Conservation (phyloP, 2,329 filamentous ascomycete species). For the Chlorencoelia australis region DNA sequence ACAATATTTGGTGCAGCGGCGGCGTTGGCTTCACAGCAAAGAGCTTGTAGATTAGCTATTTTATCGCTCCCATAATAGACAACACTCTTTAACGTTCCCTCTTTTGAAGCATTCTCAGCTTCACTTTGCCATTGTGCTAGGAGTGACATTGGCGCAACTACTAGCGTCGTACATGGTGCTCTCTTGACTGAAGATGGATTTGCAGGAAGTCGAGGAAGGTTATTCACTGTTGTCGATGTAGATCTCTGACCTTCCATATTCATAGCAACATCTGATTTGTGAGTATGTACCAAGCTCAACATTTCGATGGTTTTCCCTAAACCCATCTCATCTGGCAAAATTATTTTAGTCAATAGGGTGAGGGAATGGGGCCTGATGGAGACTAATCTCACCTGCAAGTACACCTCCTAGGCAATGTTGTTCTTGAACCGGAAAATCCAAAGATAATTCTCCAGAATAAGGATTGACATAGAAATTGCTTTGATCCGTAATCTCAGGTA, state of each 20-base stretch:
- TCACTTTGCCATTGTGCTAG: conserved; percentile 97
- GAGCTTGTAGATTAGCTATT: conserved; percentile 60
- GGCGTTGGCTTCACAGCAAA: conserved; percentile 69
- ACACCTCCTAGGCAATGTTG: conserved; percentile 92
- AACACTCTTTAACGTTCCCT: conserved; percentile 71
- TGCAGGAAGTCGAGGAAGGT: conserved; percentile 51
- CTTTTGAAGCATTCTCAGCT: conserved; percentile 77
- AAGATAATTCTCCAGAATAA: conserved; percentile 86
- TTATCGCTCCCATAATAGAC: conserved; percentile 93
- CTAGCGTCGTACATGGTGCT: conserved; percentile 83
- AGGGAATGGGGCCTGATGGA: no score
- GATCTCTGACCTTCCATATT: conserved; percentile 26
- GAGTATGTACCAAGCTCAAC: conserved; percentile 83
- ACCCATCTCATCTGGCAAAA: conserved; percentile 99
- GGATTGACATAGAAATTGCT: conserved; percentile 88
- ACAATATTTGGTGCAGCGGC: conserved; percentile 75
- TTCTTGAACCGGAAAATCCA: conserved; percentile 87
- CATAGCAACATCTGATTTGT: conserved; percentile 49
- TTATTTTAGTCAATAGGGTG: no score
- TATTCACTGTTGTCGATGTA: conserved; percentile 38
- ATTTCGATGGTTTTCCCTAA: conserved; percentile 98
- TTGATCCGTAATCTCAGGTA: conserved; percentile 56
- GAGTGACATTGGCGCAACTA: conserved; percentile 94
- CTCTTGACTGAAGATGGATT: conserved; percentile 46
- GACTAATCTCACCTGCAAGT: conserved; percentile 91